A percentile compares a stretch with the other conserved stretches of the same genome.
These are phyloP conservation scores for Flaveria trinervia DNA, from an alignment of 129 eudicot species.

Conservation along the genomic window DNA sequence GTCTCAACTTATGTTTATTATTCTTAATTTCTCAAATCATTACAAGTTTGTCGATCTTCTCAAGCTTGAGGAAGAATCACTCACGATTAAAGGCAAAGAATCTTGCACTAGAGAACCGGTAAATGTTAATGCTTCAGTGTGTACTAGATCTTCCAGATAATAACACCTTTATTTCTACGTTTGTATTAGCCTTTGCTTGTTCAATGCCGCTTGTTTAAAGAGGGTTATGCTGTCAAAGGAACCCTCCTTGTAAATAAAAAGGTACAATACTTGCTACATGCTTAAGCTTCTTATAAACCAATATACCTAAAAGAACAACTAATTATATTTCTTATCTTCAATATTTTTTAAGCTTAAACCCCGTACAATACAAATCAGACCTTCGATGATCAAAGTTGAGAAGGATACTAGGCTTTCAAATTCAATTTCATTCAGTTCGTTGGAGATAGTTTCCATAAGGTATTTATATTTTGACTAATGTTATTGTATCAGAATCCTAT, in stretches of 20 bases:
- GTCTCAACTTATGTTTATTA: neutral
- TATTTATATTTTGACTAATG: slow-evolving; percentile 22
- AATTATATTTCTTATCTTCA: neutral
- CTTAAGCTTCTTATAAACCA: neutral
- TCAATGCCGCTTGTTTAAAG: slow-evolving; percentile 70
- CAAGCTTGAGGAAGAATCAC: slow-evolving; percentile 34
- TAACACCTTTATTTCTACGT: slow-evolving; percentile 24
- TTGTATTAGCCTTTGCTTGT: slow-evolving; percentile 72
- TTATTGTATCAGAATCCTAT: neutral
- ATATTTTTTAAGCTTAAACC: slow-evolving; percentile 45
- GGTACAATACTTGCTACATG: slow-evolving; percentile 38
- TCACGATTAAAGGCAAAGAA: slow-evolving; percentile 26
- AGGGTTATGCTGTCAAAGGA: slow-evolving; percentile 84
- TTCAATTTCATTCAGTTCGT: slow-evolving; percentile 48
- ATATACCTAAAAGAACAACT: neutral
- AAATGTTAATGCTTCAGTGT: slow-evolving; percentile 29
- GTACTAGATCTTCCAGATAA: slow-evolving; percentile 6
- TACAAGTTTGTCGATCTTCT: slow-evolving; percentile 29
- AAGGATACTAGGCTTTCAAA: slow-evolving; percentile 41
- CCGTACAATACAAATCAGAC: slow-evolving; percentile 65
- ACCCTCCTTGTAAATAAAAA: slow-evolving; percentile 78
- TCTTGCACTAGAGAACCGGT: slow-evolving; percentile 54
- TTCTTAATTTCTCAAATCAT: slow-evolving; percentile 10
- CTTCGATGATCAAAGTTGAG: slow-evolving; percentile 80
- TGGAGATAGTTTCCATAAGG: slow-evolving; percentile 73